phyloP scores from a whole-genome alignment of 148 eudicot genomes.

The Vaccinium corymbosum region DNA sequence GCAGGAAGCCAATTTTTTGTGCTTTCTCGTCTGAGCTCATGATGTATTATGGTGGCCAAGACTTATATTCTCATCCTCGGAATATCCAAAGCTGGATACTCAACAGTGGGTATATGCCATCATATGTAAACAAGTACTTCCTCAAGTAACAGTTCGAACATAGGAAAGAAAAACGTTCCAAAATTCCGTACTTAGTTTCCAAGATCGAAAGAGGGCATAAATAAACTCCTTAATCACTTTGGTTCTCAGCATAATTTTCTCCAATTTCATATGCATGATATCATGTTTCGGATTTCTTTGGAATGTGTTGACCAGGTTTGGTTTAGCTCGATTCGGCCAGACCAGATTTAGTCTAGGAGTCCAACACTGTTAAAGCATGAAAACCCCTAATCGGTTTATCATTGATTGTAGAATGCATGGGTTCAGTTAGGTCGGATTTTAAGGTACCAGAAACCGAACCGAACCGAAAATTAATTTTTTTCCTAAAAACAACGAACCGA shows the following conservation, averaged over 20 bases:
- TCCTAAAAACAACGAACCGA: too few species aligned
- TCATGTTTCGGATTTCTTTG: neutral
- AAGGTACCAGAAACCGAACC: too few species aligned
- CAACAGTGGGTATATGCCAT: neutral
- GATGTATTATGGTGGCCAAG: neutral
- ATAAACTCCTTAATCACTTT: neutral
- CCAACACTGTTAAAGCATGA: too few species aligned
- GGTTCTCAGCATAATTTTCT: neutral
- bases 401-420: too few species aligned
- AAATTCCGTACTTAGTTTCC: neutral
- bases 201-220: too few species aligned
- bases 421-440: too few species aligned
- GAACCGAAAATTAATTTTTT: too few species aligned
- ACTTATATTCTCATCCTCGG: neutral
- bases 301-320: neutral
- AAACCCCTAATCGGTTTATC: too few species aligned
- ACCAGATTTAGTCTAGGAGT: too few species aligned
- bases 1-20: neutral
- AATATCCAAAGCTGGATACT: neutral
- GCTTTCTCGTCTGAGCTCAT: neutral
- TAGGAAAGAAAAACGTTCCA: neutral
- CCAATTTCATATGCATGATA: neutral
- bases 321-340: too few species aligned
- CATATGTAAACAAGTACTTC: neutral
- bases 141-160: neutral